These are phyloP conservation scores for Pleoardoris graminearum DNA, from an alignment of 2,329 filamentous ascomycete species.

Conservation along the genomic window DNA sequence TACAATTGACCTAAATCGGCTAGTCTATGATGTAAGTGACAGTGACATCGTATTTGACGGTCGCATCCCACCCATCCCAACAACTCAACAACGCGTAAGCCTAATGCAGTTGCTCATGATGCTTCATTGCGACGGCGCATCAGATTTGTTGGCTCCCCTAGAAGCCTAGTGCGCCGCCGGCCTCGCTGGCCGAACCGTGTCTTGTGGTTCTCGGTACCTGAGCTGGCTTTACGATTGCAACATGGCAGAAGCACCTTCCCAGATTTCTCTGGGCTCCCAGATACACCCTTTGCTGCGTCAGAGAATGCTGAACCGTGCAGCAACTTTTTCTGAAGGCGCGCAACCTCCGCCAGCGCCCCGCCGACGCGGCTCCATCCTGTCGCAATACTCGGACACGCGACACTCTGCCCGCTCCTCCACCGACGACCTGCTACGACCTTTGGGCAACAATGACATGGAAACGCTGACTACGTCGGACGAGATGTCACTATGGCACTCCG, in stretches of 20 bases:
- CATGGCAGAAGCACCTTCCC: slow-evolving; percentile 34
- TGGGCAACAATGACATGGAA: slow-evolving; percentile 34
- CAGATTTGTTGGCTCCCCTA: background rate
- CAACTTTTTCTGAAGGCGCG: slow-evolving; percentile 39
- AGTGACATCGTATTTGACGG: slow-evolving; percentile 7
- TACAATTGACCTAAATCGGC: slow-evolving; percentile 18
- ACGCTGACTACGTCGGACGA: slow-evolving; percentile 50
- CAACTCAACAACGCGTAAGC: slow-evolving; percentile 12
- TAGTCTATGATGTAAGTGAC: slow-evolving; percentile 20
- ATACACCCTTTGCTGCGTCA: slow-evolving; percentile 38
- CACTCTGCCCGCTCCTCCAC: slow-evolving; percentile 67
- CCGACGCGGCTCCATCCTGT: slow-evolving; percentile 76
- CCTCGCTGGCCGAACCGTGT: background rate
- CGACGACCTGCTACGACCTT: slow-evolving; percentile 66
- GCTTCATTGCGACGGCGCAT: slow-evolving; percentile 6
- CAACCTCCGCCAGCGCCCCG: slow-evolving; percentile 41
- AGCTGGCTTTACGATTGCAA: background rate
- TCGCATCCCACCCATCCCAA: slow-evolving; percentile 9
- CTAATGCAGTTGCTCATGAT: slow-evolving; percentile 13
- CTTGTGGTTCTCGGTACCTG: background rate
- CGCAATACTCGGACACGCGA: slow-evolving; percentile 73
- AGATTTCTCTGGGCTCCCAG: slow-evolving; percentile 25
- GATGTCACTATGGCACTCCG: slow-evolving; percentile 72
- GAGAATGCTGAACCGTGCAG: slow-evolving; percentile 42
- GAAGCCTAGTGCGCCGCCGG: slow-evolving; percentile 2